Conservation (phyloP, 805 yeast species). For the Yarrowia deformans region DNA sequence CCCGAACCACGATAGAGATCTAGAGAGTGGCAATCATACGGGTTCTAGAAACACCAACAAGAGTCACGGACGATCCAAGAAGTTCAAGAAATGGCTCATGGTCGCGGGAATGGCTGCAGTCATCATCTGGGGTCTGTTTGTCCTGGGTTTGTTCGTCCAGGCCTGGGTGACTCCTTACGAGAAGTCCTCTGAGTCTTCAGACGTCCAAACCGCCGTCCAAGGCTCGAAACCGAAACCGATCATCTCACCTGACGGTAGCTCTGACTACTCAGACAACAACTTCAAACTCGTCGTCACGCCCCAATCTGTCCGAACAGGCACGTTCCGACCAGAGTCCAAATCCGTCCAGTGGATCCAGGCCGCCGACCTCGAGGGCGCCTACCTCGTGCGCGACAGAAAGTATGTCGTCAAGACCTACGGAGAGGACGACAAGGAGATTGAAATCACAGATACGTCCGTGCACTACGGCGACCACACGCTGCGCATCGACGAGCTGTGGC, state of each 20-base stretch:
- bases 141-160: conserved; percentile 6
- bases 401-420: conserved; percentile 23
- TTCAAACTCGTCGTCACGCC: conserved; percentile 30
- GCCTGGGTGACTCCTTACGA: no score
- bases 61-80: no score
- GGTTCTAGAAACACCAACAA: not conserved
- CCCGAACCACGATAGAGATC: not conserved
- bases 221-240: conserved; percentile 1
- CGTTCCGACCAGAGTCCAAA: conserved; percentile 15
- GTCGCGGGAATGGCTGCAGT: conserved; percentile 1
- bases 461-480: conserved; percentile 48
- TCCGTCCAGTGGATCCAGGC: conserved; percentile 39
- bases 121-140: conserved; percentile 32
- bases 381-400: conserved; percentile 17
- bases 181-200: no score
- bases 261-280: not conserved
- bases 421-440: conserved; percentile 28
- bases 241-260: not conserved
- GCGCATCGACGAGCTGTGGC: conserved; percentile 54
- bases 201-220: not conserved
- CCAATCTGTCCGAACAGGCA: conserved; percentile 16
- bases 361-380: conserved; percentile 19
- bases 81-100: conserved; percentile 12
- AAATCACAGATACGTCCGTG: conserved; percentile 16
- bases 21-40: not conserved